These are phyloP conservation scores for Aspergillus bombycis DNA, from an alignment of 2,329 filamentous ascomycete species.

Conservation along the genomic window DNA sequence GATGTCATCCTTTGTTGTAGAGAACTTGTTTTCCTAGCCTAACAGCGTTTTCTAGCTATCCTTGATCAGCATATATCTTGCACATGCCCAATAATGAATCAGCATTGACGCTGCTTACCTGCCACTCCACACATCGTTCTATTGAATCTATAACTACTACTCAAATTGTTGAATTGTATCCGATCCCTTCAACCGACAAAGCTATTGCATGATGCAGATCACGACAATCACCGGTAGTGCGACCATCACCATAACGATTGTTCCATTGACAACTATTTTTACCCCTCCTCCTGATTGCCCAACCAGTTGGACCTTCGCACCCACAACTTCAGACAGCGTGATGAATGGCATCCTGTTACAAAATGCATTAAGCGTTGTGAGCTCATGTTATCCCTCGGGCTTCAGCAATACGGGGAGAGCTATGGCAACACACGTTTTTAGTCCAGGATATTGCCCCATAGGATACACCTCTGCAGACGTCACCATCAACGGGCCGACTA, in stretches of 20 bases:
- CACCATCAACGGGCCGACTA: slow-evolving; percentile 16
- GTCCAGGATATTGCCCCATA: slow-evolving; percentile 29
- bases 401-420: slow-evolving; percentile 21
- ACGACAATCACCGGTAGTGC: background rate
- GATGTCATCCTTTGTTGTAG: background rate
- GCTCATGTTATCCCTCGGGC: slow-evolving; percentile 13
- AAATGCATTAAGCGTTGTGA: slow-evolving; percentile 15
- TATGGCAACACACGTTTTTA: slow-evolving; percentile 19
- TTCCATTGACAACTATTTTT: slow-evolving; percentile 18
- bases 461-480: slow-evolving; percentile 29
- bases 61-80: too few species aligned
- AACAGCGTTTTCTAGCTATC: too few species aligned
- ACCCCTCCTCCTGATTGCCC: slow-evolving; percentile 26
- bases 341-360: slow-evolving; percentile 25
- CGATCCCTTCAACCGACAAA: background rate
- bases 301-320: slow-evolving; percentile 27
- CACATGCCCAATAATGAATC: background rate
- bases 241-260: background rate
- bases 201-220: background rate
- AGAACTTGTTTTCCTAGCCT: background rate
- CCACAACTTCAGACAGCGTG: slow-evolving; percentile 17
- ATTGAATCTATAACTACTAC: background rate
- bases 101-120: background rate
- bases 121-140: too few species aligned
- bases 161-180: background rate